Base-by-base conservation (phyloP, 208 protist species). In the Leishmania aethiopica region DNA sequence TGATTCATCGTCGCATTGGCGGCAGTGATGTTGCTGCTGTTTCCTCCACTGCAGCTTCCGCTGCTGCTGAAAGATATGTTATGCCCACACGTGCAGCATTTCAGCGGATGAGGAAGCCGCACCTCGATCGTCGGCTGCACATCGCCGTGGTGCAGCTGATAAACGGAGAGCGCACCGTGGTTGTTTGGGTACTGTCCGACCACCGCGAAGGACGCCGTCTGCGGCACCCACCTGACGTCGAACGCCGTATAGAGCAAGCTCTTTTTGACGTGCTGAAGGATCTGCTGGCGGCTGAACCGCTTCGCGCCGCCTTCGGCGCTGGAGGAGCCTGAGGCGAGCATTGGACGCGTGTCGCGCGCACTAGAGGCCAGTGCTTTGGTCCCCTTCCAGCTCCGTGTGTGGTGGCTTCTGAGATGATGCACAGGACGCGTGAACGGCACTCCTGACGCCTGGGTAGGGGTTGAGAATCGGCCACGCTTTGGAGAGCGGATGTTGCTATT, bases 221-320 rank as follows among this genome's bases (percentile, higher is more conserved):
- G 84, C 37, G 98, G 98, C 15, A 98, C 87, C 97, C 98, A 99
- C 74, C 90, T 89, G 13, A 92, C 88, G 79, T 98, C 98, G 76
- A 97, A 98, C 22, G 93, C 82, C 13, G 97, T 99, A 80, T 95
- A 98, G 45, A 95, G 92, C 19, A 99, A 80, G 57, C 86, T 94
- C 83, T 99, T 98, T 32, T 92, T 88, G 3, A 96, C 89, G 83
- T 99, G 96, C 72, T 98, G 93, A 70, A 99, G 94, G 69, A 99
- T 98, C 77, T 98, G 95, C 82, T 98, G 97, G 15, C 94, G 94
- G 37, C 93, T 90, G 13, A 93, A 72, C 32, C 88, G 90, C 22
- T 78, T 84, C 37, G 79, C 84, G 22, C 83, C 82, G 55, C 86
- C 84, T 5, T 92, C 87, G 3, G 78, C 76, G 32, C 19, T 78